Evolutionary conservation across 2,329 filamentous ascomycete genomes (phyloP).

Genomic region (Aspergillus sp.): DNA sequence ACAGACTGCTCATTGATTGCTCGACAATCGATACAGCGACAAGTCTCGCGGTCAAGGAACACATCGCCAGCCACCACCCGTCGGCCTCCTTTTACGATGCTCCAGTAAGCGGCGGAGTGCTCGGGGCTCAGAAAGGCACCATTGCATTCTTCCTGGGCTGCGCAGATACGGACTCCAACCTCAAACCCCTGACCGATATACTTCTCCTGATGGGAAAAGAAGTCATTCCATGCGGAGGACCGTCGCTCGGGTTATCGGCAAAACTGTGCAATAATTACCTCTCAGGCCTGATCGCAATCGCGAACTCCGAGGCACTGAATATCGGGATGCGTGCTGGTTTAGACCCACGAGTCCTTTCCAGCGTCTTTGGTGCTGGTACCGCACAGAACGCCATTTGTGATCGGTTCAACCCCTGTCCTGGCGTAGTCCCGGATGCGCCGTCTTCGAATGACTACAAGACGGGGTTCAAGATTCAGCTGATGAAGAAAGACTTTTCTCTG

Average conservation of each 20-base stretch:
- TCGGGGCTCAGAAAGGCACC: conserved; percentile 53
- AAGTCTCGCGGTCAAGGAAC: conserved; percentile 46
- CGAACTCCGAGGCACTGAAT: conserved; percentile 58
- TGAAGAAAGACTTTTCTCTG: conserved; percentile 56
- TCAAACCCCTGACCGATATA: conserved; percentile 26
- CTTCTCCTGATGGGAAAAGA: conserved; percentile 54
- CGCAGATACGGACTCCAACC: conserved; percentile 22
- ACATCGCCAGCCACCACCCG: conserved; percentile 37
- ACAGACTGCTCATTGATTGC: conserved; percentile 44
- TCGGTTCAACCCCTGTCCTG: conserved; percentile 52
- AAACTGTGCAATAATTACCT: conserved; percentile 64
- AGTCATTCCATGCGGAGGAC: conserved; percentile 54
- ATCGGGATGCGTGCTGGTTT: conserved; percentile 60
- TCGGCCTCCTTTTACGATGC: conserved; percentile 52
- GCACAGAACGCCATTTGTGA: conserved; percentile 55
- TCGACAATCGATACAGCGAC: conserved; percentile 57
- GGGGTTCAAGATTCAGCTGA: conserved; percentile 60
- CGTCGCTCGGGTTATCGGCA: neutral
- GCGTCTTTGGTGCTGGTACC: conserved; percentile 52
- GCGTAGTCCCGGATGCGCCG: conserved; percentile 49
- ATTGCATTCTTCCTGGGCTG: conserved; percentile 55
- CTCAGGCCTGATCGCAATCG: conserved; percentile 59
- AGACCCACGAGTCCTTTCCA: conserved; percentile 53
- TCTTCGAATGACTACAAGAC: conserved; percentile 51
- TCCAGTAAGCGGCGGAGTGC: conserved; percentile 53